Conservation (phyloP, 352 stramenopile genomes). For the Aphanomyces cochlioides region DNA sequence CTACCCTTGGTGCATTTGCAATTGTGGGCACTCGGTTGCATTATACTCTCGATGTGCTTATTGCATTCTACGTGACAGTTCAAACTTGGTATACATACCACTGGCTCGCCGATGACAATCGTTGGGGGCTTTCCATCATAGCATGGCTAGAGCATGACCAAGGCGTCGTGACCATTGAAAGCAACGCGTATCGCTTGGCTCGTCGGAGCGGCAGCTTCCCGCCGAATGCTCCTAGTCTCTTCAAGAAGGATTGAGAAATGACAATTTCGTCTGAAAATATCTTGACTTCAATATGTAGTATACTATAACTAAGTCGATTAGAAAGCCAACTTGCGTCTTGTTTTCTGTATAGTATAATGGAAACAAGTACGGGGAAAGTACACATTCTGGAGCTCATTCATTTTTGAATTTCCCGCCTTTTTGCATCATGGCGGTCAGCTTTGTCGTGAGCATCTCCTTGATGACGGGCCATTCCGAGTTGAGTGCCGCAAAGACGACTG, state of each 20-base stretch:
- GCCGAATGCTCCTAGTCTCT: not conserved
- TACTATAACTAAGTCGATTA: too few relatives aligned
- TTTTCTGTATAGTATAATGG: too few relatives aligned
- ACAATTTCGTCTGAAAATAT: too few relatives aligned
- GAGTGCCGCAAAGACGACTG: conserved; percentile 75
- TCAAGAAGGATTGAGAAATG: too few relatives aligned
- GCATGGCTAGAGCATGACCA: conserved; percentile 81
- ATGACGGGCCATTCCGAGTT: conserved; percentile 84
- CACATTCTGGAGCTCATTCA: too few relatives aligned
- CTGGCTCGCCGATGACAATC: conserved; percentile 65
- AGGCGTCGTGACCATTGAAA: conserved; percentile 66
- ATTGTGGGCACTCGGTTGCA: conserved; percentile 83
- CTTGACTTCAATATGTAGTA: too few relatives aligned
- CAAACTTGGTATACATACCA: conserved; percentile 85
- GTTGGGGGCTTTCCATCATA: conserved; percentile 56
- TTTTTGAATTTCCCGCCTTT: not conserved
- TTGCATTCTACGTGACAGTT: conserved; percentile 81
- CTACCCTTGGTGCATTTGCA: conserved; percentile 65
- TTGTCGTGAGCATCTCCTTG: conserved; percentile 58
- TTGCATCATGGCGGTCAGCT: conserved; percentile 27
- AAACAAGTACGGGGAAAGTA: too few relatives aligned
- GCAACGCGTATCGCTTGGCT: conserved; percentile 72
- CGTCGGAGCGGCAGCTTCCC: conserved; percentile 43
- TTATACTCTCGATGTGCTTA: conserved; percentile 84
- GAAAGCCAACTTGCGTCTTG: too few relatives aligned